Evolutionary conservation across 495 filamentous ascomycete species (phyloP).

Genomic region (Neurospora africana): DNA sequence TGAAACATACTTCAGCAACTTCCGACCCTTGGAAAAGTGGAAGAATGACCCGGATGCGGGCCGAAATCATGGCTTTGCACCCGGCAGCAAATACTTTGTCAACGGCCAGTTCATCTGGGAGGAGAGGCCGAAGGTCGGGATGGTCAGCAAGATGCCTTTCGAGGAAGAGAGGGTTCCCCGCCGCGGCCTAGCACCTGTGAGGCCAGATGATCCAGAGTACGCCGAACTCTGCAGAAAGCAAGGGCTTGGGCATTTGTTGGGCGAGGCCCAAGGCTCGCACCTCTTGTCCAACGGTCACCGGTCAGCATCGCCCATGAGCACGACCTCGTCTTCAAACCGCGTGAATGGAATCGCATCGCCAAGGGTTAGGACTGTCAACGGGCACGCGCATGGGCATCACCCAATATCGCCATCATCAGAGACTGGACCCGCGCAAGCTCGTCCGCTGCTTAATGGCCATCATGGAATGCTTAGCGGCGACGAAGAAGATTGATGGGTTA

Average conservation of each 20-base stretch:
- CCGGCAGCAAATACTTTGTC: constrained; percentile 36
- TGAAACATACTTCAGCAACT: constrained; percentile 26
- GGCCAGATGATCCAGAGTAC: constrained; percentile 38
- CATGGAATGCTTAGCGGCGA: constrained; percentile 12
- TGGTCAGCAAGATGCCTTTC: constrained; percentile 34
- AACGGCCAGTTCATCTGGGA: constrained; percentile 37
- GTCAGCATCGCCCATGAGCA: constrained; percentile 15
- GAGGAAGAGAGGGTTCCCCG: constrained; percentile 36
- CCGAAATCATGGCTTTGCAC: constrained; percentile 29
- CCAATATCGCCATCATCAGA: constrained; percentile 25
- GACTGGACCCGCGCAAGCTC: constrained; percentile 17
- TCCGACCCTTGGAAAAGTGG: constrained; percentile 36
- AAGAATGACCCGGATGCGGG: constrained; percentile 39
- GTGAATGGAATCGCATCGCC: neutral
- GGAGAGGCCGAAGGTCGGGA: constrained; percentile 22
- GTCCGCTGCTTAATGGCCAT: constrained; percentile 20
- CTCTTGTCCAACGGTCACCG: constrained; percentile 26
- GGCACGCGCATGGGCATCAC: constrained; percentile 9
- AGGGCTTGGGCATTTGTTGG: constrained; percentile 29
- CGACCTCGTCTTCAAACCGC: constrained; percentile 4
- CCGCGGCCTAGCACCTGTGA: constrained; percentile 32
- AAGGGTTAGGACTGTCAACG: constrained; percentile 9
- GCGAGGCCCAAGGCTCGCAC: constrained; percentile 9
- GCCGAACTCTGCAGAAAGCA: constrained; percentile 35
- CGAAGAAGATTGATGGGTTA: neutral